phyloP scores from a whole-genome alignment of 108 stramenopile species.

The Nitzschia sp. region DNA sequence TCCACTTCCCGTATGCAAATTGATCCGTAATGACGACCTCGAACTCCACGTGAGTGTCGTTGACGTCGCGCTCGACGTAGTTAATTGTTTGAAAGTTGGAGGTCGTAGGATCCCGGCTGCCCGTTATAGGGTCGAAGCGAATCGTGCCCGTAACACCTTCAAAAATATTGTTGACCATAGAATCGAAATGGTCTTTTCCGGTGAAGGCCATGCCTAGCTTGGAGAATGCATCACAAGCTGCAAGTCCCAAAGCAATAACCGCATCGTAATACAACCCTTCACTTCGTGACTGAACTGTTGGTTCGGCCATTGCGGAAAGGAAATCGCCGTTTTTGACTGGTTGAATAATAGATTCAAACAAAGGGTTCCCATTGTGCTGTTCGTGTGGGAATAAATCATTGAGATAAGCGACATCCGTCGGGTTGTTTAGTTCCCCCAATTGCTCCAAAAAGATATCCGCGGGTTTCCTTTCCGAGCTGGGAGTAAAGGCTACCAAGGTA shows the following conservation, averaged over 20 bases:
- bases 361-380: too few relatives aligned
- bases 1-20: conserved; percentile 37
- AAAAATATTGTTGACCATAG: conserved; percentile 22
- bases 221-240: conserved; percentile 14
- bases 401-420: conserved; percentile 24
- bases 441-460: background rate
- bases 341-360: too few relatives aligned
- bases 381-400: background rate
- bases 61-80: background rate
- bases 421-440: conserved; percentile 1
- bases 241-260: conserved; percentile 13
- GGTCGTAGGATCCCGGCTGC: conserved; percentile 36
- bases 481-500: background rate
- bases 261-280: too few relatives aligned
- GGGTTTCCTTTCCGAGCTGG: background rate
- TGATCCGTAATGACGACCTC: conserved; percentile 26
- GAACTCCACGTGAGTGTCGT: too few relatives aligned
- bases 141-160: conserved; percentile 41
- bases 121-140: conserved; percentile 37
- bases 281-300: too few relatives aligned
- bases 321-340: too few relatives aligned
- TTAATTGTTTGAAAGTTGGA: conserved; percentile 29
- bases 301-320: too few relatives aligned
- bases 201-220: background rate
- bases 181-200: conserved; percentile 11